Evolutionary conservation across 495 filamentous ascomycete genomes (phyloP), one percentile per base, ranked within the genome.

Genomic region (Trichoderma erinaceum): DNA sequence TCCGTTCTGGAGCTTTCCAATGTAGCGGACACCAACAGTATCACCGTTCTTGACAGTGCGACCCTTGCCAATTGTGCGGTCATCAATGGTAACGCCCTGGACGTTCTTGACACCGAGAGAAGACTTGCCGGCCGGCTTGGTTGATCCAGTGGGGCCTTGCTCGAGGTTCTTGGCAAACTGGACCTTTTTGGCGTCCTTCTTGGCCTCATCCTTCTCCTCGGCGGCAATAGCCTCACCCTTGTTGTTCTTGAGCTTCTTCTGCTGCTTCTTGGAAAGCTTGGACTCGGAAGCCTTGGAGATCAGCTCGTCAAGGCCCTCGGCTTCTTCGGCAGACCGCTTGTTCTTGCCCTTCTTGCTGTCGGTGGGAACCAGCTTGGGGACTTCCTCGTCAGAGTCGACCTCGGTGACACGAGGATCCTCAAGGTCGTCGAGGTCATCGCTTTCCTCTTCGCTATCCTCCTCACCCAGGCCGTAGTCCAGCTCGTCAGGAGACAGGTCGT

Each of bases 171-270:
- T 96, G 71, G 95, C 95, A 77, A 99, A 99, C 79, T 97, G 92
- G 38, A 99, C 95, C 83, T 97, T 97, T 87, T 98, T 99, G 77
- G 92, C 90, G 41, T 78, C 78, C 81, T 90, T 90, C 70, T 77
- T 71, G 43, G 83, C 76, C 73, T 81, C 81, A 12, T 80, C 78
- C 69, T 86, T 86, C 70, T 87, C 83, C 76, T 89, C 86, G 61
- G 81, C 82, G 63, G 81, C 76, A 68, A 89, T 84, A 61, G 94
- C 88, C 70, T 96, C 88, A 63, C 94, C 94, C 75, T 93, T 89
- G 82, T 97, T 97, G 82, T 95, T 96, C 89, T 98, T 98, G 25
- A 96, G 84, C 85, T 97, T 99, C 88, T 99, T 98, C 73, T 89
- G 87, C 78, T 99, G 92, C 83, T 97, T 98, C 86, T 98, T 97